Conservation (phyloP, 2,329 filamentous ascomycete genomes). For the Fusarium mexicanum region DNA sequence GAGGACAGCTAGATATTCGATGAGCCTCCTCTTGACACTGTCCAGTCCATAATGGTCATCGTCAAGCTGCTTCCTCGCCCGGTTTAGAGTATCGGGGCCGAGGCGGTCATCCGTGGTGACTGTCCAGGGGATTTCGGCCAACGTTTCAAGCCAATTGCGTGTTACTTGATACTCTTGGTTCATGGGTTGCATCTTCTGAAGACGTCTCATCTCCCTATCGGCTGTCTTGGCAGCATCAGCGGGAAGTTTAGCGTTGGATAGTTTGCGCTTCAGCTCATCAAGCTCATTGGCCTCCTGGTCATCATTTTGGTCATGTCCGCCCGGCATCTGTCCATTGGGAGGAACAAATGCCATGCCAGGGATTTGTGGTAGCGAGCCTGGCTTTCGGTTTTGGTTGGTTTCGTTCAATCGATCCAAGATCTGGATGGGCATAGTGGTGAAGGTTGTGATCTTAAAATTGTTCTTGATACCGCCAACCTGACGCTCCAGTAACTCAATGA, state of each 20-base stretch:
- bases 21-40: slow-evolving; percentile 93
- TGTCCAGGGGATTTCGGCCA: slow-evolving; percentile 94
- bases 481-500: slow-evolving; percentile 83
- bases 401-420: slow-evolving; percentile 64
- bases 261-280: slow-evolving; percentile 88
- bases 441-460: slow-evolving; percentile 84
- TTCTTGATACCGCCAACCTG: slow-evolving; percentile 87
- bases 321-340: slow-evolving; percentile 50
- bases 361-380: slow-evolving; percentile 51
- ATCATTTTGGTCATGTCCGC: slow-evolving; percentile 64
- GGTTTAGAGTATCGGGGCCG: slow-evolving; percentile 79
- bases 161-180: slow-evolving; percentile 97
- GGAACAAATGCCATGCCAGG: slow-evolving; percentile 51
- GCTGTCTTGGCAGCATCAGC: slow-evolving; percentile 91
- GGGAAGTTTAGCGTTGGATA: slow-evolving; percentile 82
- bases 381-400: slow-evolving; percentile 47
- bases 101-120: slow-evolving; percentile 86
- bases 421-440: slow-evolving; percentile 73
- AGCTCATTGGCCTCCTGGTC: slow-evolving; percentile 90
- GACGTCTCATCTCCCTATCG: slow-evolving; percentile 83
- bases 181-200: slow-evolving; percentile 95
- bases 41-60: slow-evolving; percentile 97
- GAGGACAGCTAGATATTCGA: slow-evolving; percentile 96
- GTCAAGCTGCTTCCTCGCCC: slow-evolving; percentile 89
- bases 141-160: slow-evolving; percentile 90